These are phyloP conservation scores for Ganoderma multipileum DNA, from an alignment of 1,284 basidiomycete genomes.

Conservation along the genomic window DNA sequence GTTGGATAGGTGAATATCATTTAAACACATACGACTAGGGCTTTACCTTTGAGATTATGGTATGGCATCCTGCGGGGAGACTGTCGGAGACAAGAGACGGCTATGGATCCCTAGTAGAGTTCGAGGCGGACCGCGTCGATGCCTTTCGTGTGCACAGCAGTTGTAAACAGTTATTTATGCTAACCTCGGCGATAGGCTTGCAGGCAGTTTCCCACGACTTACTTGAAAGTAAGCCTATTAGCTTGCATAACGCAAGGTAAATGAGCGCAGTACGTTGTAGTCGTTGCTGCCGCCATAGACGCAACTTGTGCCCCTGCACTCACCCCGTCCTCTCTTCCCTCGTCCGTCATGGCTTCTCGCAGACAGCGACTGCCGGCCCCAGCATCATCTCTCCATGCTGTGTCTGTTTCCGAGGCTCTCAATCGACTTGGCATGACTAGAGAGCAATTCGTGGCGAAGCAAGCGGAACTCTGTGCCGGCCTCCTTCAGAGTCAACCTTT, in stretches of 20 bases:
- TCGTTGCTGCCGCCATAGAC: neutral
- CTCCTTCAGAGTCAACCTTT: constrained; percentile 30
- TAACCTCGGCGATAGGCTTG: neutral
- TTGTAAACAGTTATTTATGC: constrained; percentile 3
- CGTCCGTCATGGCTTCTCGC: constrained; percentile 22
- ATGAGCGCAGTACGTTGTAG: neutral
- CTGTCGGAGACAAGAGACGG: constrained; percentile 17
- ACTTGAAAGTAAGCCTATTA: neutral
- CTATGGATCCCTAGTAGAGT: neutral
- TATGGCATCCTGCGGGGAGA: constrained; percentile 66
- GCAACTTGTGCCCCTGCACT: neutral
- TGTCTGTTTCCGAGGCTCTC: constrained; percentile 21
- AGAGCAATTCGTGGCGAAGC: constrained; percentile 29
- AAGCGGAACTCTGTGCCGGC: constrained; percentile 23
- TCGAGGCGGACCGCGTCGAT: neutral
- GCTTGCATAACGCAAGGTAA: neutral
- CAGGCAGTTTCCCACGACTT: neutral
- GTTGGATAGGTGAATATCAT: constrained; percentile 24
- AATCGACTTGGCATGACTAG: constrained; percentile 27
- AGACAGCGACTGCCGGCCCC: constrained; percentile 8
- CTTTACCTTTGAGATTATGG: constrained; percentile 88
- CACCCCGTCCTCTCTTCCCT: neutral
- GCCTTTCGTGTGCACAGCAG: constrained; percentile 4
- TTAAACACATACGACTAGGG: constrained; percentile 3
- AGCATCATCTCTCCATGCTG: neutral